Percentiles rank a stretch among this genome's conserved stretches.
phyloP scores from a whole-genome alignment of 345 rosid species.

The Syzygium grande region DNA sequence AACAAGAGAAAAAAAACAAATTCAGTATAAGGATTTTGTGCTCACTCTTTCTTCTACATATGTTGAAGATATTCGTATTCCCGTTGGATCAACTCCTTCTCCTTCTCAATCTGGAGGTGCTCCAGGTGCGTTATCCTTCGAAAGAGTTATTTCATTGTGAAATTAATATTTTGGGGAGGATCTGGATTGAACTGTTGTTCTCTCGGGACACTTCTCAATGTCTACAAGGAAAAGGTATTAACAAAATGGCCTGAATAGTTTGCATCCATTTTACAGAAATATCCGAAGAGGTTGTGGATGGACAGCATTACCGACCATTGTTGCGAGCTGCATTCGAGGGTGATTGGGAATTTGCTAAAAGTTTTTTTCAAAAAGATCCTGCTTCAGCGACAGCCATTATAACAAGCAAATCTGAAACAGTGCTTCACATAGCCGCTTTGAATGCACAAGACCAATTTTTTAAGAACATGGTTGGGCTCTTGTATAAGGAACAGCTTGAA shows the following conservation, averaged over 20 bases:
- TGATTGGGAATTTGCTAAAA: neutral
- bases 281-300: neutral
- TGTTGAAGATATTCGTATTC: neutral
- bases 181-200: too few species aligned
- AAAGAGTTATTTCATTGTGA: neutral
- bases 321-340: neutral
- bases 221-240: neutral
- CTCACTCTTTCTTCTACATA: neutral
- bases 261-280: neutral
- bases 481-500: too few species aligned
- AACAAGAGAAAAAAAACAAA: too few species aligned
- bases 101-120: neutral
- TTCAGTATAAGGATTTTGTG: neutral
- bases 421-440: neutral
- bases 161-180: neutral
- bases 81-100: neutral
- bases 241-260: neutral
- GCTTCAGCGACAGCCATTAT: neutral
- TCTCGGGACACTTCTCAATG: too few species aligned
- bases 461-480: neutral
- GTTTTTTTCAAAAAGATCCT: fast-evolving
- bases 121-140: neutral
- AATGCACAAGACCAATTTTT: neutral
- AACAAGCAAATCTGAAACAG: neutral
- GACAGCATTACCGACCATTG: neutral